Percentiles rank a stretch among this genome's conserved stretches.
Evolutionary conservation across 2,329 filamentous ascomycete genomes (phyloP).

Genomic region (Epicoccum nigrum): DNA sequence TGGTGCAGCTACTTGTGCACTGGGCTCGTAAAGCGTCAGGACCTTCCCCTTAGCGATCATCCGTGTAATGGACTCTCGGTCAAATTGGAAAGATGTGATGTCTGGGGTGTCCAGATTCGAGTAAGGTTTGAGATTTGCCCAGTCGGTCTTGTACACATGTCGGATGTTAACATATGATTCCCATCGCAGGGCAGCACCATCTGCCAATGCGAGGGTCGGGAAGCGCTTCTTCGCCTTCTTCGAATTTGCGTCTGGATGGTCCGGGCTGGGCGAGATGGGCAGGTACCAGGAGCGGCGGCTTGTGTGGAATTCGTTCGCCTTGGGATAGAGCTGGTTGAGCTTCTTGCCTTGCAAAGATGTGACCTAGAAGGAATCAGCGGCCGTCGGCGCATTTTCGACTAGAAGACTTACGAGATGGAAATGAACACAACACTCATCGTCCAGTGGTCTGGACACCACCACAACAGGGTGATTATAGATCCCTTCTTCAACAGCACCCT

Average conservation of each 20-base stretch:
- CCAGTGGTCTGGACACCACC: conserved; percentile 38
- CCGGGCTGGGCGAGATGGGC: conserved; percentile 39
- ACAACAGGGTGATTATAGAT: conserved; percentile 45
- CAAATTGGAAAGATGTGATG: conserved; percentile 26
- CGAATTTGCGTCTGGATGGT: conserved; percentile 41
- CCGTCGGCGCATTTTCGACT: neutral
- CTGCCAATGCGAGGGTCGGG: conserved; percentile 34
- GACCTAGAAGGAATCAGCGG: conserved; percentile 33
- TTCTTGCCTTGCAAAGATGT: conserved; percentile 44
- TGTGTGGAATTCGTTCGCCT: conserved; percentile 41
- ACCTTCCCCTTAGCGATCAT: conserved; percentile 36
- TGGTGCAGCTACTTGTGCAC: conserved; percentile 23
- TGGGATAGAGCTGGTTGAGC: conserved; percentile 41
- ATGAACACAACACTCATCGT: conserved; percentile 34
- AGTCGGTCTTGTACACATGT: conserved; percentile 43
- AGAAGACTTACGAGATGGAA: conserved; percentile 42
- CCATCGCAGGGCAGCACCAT: conserved; percentile 33
- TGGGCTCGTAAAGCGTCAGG: conserved; percentile 37
- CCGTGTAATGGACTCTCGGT: conserved; percentile 33
- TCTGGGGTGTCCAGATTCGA: conserved; percentile 32
- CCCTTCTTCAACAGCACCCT: conserved; percentile 40
- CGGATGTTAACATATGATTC: conserved; percentile 45
- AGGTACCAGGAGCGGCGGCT: conserved; percentile 43
- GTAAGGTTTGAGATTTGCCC: conserved; percentile 35
- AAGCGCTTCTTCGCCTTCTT: conserved; percentile 42